A percentile compares a stretch with the other conserved stretches of the same genome.
Evolutionary conservation across 2,329 filamentous ascomycete genomes (phyloP).

Genomic region (Botryotinia narcissicola): DNA sequence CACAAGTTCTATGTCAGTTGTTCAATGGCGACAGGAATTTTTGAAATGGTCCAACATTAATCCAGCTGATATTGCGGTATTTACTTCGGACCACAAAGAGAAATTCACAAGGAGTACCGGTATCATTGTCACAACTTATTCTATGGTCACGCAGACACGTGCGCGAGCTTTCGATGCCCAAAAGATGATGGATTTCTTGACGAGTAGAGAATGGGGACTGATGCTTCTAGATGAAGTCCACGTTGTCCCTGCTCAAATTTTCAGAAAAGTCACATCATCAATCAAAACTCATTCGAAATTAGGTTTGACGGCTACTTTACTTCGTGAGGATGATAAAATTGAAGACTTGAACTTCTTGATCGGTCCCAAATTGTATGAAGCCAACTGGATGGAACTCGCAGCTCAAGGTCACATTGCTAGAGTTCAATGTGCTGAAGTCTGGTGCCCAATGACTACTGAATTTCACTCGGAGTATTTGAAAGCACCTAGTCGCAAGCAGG

Average conservation of each 20-base stretch:
- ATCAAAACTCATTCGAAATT: slow-evolving; percentile 96
- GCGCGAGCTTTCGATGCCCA: slow-evolving; percentile 87
- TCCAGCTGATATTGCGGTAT: slow-evolving; percentile 88
- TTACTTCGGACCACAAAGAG: slow-evolving; percentile 90
- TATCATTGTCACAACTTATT: slow-evolving; percentile 96
- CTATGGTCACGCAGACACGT: slow-evolving; percentile 93
- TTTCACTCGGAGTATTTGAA: slow-evolving; percentile 94
- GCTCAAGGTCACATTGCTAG: slow-evolving; percentile 96
- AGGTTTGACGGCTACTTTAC: slow-evolving; percentile 86
- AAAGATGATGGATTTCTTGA: slow-evolving; percentile 97
- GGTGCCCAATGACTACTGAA: slow-evolving; percentile 98
- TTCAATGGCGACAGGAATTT: slow-evolving; percentile 96
- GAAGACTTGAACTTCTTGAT: slow-evolving; percentile 96
- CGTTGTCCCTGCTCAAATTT: slow-evolving; percentile 95
- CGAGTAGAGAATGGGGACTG: slow-evolving; percentile 87
- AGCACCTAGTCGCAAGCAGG: slow-evolving; percentile 63
- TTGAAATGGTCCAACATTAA: slow-evolving; percentile 99
- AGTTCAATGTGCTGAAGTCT: slow-evolving; percentile 97
- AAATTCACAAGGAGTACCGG: slow-evolving; percentile 85
- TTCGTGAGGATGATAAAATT: slow-evolving; percentile 98
- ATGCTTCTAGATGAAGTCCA: slow-evolving; percentile 98
- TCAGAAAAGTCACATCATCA: slow-evolving; percentile 86
- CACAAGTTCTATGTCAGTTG: slow-evolving; percentile 96
- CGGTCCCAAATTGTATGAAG: slow-evolving; percentile 94
- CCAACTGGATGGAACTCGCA: slow-evolving; percentile 98